Evolutionary conservation across 352 stramenopile species (phyloP).

Genomic region (Phytopythium delawarense): DNA sequence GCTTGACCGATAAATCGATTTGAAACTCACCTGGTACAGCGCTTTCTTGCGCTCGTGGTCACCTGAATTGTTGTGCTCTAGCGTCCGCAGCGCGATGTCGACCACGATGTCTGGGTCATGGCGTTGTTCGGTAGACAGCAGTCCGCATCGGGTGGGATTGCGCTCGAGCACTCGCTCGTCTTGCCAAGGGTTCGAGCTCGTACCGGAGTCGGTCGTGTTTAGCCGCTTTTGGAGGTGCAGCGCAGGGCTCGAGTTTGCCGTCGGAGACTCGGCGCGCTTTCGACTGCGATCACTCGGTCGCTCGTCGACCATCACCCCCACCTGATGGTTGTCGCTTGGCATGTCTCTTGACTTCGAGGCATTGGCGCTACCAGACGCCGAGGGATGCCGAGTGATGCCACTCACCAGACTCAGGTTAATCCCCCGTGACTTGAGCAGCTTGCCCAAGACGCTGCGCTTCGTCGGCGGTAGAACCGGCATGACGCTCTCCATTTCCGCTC

Average conservation of each 20-base stretch:
- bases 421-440: slow-evolving; percentile 51
- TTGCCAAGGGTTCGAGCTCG: background rate
- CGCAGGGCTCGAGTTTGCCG: slow-evolving; percentile 31
- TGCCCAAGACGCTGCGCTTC: slow-evolving; percentile 45
- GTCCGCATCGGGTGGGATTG: background rate
- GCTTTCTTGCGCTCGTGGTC: slow-evolving; percentile 31
- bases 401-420: slow-evolving; percentile 39
- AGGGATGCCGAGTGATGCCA: background rate
- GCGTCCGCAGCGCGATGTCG: slow-evolving; percentile 34
- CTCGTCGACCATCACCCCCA: slow-evolving; percentile 1
- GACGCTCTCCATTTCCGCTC: slow-evolving; percentile 43
- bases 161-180: background rate
- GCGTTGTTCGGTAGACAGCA: background rate
- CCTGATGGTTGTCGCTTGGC: slow-evolving; percentile 15
- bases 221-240: slow-evolving; percentile 41
- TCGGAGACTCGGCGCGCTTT: slow-evolving; percentile 51
- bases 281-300: slow-evolving; percentile 29
- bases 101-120: slow-evolving; percentile 13
- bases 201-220: slow-evolving; percentile 17
- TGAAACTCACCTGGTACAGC: slow-evolving; percentile 40
- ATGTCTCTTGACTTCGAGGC: background rate
- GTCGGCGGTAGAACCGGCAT: slow-evolving; percentile 52
- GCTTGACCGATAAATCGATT: background rate
- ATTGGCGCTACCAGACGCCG: background rate
- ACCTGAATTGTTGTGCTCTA: slow-evolving; percentile 47